phyloP scores from a whole-genome alignment of 371 early-diverging fungal genomes.

The Smittium culicis region DNA sequence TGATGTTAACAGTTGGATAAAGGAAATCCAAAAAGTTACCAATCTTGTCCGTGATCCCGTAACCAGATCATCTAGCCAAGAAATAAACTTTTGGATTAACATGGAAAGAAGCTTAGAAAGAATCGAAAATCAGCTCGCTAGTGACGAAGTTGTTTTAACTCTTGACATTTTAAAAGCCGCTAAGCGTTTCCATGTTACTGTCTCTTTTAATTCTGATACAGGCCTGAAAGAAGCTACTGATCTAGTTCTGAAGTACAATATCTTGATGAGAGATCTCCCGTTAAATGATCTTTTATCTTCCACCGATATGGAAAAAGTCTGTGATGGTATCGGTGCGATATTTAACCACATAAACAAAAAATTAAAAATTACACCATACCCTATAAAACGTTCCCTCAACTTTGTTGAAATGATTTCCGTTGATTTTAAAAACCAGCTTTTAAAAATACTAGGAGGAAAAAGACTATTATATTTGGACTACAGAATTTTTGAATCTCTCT shows the following conservation, averaged over 20 bases:
- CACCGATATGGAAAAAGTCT: constrained; percentile 73
- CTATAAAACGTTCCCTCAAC: constrained; percentile 79
- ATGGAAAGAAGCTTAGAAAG: constrained; percentile 88
- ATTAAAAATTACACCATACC: constrained; percentile 88
- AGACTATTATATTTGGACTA: constrained; percentile 89
- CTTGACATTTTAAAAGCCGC: constrained; percentile 90
- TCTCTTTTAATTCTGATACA: constrained; percentile 94
- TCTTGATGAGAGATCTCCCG: constrained; percentile 96
- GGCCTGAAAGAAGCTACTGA: constrained; percentile 91
- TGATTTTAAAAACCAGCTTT: constrained; percentile 82
- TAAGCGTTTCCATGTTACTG: constrained; percentile 96
- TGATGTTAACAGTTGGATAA: constrained; percentile 96
- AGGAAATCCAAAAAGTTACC: constrained; percentile 96
- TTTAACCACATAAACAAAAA: constrained; percentile 95
- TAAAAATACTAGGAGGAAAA: constrained; percentile 73
- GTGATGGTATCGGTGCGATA: constrained; percentile 62
- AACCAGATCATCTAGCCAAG: constrained; percentile 86
- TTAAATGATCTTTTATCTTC: constrained; percentile 88
- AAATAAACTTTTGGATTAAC: constrained; percentile 96
- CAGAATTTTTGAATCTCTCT: constrained; percentile 62
- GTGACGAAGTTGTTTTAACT: constrained; percentile 80
- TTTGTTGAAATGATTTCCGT: constrained; percentile 90
- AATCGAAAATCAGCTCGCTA: constrained; percentile 87
- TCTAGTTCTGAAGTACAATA: constrained; percentile 85
- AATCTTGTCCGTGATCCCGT: constrained; percentile 84